phyloP scores from a whole-genome alignment of 1,284 basidiomycete genomes.

The Phylloporus sp. region DNA sequence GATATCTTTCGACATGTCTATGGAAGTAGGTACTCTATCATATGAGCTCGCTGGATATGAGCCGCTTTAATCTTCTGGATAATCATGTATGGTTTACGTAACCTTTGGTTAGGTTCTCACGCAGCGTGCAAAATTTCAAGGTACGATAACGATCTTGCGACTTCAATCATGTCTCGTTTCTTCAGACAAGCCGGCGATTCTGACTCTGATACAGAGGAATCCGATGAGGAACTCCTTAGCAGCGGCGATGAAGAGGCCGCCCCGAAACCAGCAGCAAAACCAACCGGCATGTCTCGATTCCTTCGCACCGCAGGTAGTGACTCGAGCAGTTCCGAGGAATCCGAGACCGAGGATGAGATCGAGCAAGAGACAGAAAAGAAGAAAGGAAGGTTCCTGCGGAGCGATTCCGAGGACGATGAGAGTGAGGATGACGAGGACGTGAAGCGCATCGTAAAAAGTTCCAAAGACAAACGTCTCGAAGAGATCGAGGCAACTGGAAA shows the following conservation, averaged over 20 bases:
- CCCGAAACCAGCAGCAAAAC: conserved; percentile 60
- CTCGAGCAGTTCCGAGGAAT: conserved; percentile 54
- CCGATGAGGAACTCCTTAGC: conserved; percentile 84
- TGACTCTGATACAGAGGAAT: conserved; percentile 79
- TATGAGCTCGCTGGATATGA: conserved; percentile 20
- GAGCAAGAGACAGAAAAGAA: conserved; percentile 55
- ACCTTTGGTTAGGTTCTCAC: conserved; percentile 24
- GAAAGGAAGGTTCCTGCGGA: conserved; percentile 57
- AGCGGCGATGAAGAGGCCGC: conserved; percentile 74
- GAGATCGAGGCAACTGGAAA: conserved; percentile 92
- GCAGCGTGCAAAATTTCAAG: conserved; percentile 27
- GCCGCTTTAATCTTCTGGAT: conserved; percentile 3
- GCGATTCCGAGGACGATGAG: conserved; percentile 69
- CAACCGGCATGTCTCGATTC: conserved; percentile 77
- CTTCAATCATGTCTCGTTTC: conserved; percentile 79
- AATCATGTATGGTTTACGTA: conserved; percentile 18
- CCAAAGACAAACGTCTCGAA: conserved; percentile 85
- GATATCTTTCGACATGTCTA: conserved; percentile 12
- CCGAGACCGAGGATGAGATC: conserved; percentile 53
- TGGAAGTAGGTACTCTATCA: conserved; percentile 30
- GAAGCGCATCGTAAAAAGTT: conserved; percentile 81
- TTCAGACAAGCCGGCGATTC: conserved; percentile 86
- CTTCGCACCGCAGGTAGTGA: conserved; percentile 62
- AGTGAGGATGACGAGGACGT: conserved; percentile 78
- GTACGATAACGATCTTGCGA: conserved; percentile 37